These are phyloP conservation scores for Drechslerella dactyloides DNA, from an alignment of 2,329 filamentous ascomycete genomes.

Conservation along the genomic window DNA sequence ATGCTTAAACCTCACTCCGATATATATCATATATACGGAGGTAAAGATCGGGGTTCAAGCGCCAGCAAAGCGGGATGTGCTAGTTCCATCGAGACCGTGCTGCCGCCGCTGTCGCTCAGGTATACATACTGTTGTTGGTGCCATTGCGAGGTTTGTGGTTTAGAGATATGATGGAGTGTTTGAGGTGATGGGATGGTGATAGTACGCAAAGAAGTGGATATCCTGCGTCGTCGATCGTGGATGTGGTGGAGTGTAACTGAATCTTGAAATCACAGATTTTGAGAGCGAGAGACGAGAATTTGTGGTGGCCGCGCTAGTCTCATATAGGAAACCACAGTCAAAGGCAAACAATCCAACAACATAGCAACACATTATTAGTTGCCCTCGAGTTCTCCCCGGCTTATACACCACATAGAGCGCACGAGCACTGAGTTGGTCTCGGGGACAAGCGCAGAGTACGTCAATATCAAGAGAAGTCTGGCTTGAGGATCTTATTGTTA, in stretches of 20 bases:
- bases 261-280: constrained; percentile 12
- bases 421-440: no score
- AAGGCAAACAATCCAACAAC: constrained; percentile 35
- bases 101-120: constrained; percentile 25
- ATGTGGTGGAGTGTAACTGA: not conserved
- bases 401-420: not conserved
- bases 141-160: constrained; percentile 29
- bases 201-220: constrained; percentile 55
- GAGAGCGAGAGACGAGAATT: not conserved
- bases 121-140: constrained; percentile 35
- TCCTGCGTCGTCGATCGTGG: constrained; percentile 54
- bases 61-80: constrained; percentile 59
- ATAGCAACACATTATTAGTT: constrained; percentile 21
- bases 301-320: constrained; percentile 18
- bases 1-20: constrained; percentile 54
- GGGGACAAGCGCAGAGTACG: no score
- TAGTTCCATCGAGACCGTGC: constrained; percentile 58
- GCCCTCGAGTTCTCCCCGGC: not conserved
- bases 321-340: constrained; percentile 43
- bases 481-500: no score
- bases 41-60: constrained; percentile 16
- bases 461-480: no score
- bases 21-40: not conserved
- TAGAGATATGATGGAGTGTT: constrained; percentile 56
- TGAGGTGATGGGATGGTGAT: constrained; percentile 51